Base-by-base conservation (phyloP, 306 rosid genomes). In the Echinosophora koreensis region DNA sequence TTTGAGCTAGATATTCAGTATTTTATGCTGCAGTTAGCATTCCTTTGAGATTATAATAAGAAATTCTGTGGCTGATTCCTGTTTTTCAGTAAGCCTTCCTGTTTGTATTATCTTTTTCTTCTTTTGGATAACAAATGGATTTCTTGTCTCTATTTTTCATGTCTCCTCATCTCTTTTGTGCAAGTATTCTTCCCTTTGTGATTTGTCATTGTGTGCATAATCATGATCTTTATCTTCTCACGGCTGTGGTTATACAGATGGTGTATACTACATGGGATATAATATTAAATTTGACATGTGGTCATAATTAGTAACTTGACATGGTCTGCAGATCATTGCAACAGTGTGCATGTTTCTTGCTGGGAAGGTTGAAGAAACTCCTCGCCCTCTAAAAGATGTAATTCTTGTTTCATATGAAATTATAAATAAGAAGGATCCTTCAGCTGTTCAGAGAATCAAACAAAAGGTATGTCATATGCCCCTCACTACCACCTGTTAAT, bases 301-400 rank as follows among this genome's bases (percentile, higher is more conserved):
- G 77, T 82, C 39, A 39, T 66, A 15, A 71, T 80, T 47, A 18
- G 80, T 76, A 67, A 63, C 58, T 75, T 73, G 27, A 71, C 75
- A 60, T 86, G 86, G 80, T 82, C 77, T 74, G 83, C 96, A 95
- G 99, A 95, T 90, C 66, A 87, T 95, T 69, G 97, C 99, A 71
- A 95, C 99, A 28, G 93, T 88, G 60, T 95, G 99, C 83, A 95
- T 95, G 99, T 95, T 95, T 87, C 97, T 95, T 71, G 97, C 99
- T 67, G 99, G 99, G 77, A 95, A 92, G 86, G 99, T 95, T 77
- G 99, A 95, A 88, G 99, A 95, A 88, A 90, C 94, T 66, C 99
- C 99, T 27, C 97, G 99, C 62, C 99, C 97, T 5, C 79, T 95
- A 59, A 91, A 92, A 81, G 97, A 92, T 85, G 99, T 95, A 47